Evolutionary conservation across 2,329 filamentous ascomycete genomes (phyloP), one percentile per base, ranked within the genome.

Genomic region (Aspergillus arachidicola): DNA sequence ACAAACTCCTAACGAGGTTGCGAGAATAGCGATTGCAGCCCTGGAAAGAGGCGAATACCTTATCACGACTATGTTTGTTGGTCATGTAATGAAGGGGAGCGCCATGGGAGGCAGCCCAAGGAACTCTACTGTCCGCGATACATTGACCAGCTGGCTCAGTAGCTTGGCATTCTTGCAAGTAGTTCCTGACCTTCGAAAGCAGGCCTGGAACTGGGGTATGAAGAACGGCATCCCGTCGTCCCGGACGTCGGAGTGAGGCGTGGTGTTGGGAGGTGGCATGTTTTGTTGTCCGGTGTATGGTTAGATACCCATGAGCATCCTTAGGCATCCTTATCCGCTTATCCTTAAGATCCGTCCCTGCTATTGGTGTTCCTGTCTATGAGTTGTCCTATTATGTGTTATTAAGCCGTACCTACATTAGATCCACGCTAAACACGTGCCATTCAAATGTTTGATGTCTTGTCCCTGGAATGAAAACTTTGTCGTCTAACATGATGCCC

Each of bases 31-130:
- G 0, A 88, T 99, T 58, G 80, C 80, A 50, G 92, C 91, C 0
- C 80, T 99, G 51, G 93, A 98, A 77, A 87, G 81, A 41, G 95
- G 94, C 0, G 83, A 95, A 28, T 94, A 92, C 76, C 84, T 92
- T 71, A 86, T 97, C 51, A 90, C 92, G 0, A 91, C 93, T 12
- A 90, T 88, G 64, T 87, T 89, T 66, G 75, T 97, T 54, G 92
- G 91, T 1, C 79, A 86, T 61, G 72, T 92, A 63, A 90, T 97
- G 87, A 88, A 90, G 68, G 89, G 85, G 23, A 79, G 80, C 30
- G 75, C 79, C 30, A 73, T 87, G 64, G 83, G 83, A 5, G 81
- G 82, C 38, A 85, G 83, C 66, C 82, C 83, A 32, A 81, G 84
- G 65, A 84, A 87, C 66, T 82, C 80, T 43, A 75, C 82, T 62